Percentiles rank a stretch among this genome's conserved stretches.
phyloP scores from a whole-genome alignment of 2,329 filamentous ascomycete species.

The Aspergillus ochraceoroseus region DNA sequence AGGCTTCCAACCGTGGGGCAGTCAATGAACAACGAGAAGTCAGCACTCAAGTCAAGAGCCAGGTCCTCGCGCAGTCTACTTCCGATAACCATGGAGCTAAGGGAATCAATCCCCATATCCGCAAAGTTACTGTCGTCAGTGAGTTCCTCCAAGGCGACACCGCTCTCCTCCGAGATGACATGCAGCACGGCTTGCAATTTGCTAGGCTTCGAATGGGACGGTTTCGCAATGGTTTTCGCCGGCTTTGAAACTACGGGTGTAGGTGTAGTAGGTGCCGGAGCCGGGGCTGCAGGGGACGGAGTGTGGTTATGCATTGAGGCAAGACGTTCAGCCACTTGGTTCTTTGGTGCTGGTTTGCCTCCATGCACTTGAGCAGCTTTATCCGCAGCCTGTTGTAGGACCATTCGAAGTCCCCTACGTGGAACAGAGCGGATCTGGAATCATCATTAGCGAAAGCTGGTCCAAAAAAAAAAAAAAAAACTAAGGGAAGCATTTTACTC shows the following conservation, averaged over 20 bases:
- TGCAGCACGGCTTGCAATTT: slow-evolving; percentile 1
- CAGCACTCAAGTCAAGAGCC: slow-evolving; percentile 6
- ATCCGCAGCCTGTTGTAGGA: slow-evolving; percentile 3
- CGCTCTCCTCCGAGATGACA: slow-evolving; percentile 13
- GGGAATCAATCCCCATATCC: slow-evolving; percentile 13
- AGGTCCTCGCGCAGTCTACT: slow-evolving; percentile 11
- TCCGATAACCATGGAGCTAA: slow-evolving; percentile 8
- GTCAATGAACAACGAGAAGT: slow-evolving; percentile 4
- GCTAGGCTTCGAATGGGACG: not conserved
- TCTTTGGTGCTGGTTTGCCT: slow-evolving; percentile 7
- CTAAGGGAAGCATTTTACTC: no score
- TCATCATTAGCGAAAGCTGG: not conserved
- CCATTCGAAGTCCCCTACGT: slow-evolving; percentile 19
- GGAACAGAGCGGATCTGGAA: slow-evolving; percentile 22
- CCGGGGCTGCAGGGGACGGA: not conserved
- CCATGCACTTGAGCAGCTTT: slow-evolving; percentile 15
- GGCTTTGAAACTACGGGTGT: no score
- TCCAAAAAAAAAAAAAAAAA: not conserved
- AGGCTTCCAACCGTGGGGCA: not conserved
- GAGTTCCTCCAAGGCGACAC: slow-evolving; percentile 8
- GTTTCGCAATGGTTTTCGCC: not conserved
- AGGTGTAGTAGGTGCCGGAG: not conserved
- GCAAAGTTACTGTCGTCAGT: slow-evolving; percentile 10
- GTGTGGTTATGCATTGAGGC: slow-evolving; percentile 2
- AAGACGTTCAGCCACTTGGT: slow-evolving; percentile 4